Percentiles rank a stretch among this genome's conserved stretches.
Evolutionary conservation across 108 stramenopile species (phyloP).

Genomic region (Mediolabrus comicus): DNA sequence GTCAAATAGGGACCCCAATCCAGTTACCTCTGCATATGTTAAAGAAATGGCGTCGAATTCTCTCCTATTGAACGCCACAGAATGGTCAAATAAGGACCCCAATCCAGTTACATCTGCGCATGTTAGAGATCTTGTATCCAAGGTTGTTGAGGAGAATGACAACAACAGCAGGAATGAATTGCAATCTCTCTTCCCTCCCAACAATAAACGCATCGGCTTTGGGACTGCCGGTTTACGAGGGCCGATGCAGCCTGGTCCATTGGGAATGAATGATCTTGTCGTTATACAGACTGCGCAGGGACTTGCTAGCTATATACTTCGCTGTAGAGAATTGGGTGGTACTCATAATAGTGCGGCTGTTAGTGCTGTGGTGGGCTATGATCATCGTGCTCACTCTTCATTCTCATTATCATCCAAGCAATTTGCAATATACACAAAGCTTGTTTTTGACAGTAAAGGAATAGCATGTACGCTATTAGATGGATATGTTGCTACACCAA

Average conservation of each 20-base stretch:
- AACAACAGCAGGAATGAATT: conserved; percentile 17
- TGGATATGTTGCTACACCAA: conserved; percentile 86
- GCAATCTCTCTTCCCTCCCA: conserved; percentile 44
- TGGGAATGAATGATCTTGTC: conserved; percentile 93
- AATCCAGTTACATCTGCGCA: conserved; percentile 61
- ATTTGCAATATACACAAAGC: conserved; percentile 87
- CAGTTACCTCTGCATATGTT: conserved; percentile 51
- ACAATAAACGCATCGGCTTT: conserved; percentile 73
- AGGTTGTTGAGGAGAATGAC: conserved; percentile 23
- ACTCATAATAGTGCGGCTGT: conserved; percentile 45
- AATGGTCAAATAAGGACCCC: conserved; percentile 70
- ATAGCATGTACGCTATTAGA: conserved; percentile 84
- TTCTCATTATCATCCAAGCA: conserved; percentile 74
- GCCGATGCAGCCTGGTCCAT: conserved; percentile 88
- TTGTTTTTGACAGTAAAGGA: conserved; percentile 79
- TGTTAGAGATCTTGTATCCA: conserved; percentile 42
- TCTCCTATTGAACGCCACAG: conserved; percentile 38
- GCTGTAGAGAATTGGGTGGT: not conserved
- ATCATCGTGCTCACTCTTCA: conserved; percentile 76
- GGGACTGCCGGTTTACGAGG: conserved; percentile 95
- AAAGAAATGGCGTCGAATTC: conserved; percentile 6
- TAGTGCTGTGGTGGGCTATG: conserved; percentile 87
- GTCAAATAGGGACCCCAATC: conserved; percentile 68
- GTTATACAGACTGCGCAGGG: conserved; percentile 93
- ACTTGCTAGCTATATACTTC: conserved; percentile 59